These are phyloP conservation scores for Zanthoxylum bungeanum DNA, from an alignment of 345 rosid species.

Conservation along the genomic window DNA sequence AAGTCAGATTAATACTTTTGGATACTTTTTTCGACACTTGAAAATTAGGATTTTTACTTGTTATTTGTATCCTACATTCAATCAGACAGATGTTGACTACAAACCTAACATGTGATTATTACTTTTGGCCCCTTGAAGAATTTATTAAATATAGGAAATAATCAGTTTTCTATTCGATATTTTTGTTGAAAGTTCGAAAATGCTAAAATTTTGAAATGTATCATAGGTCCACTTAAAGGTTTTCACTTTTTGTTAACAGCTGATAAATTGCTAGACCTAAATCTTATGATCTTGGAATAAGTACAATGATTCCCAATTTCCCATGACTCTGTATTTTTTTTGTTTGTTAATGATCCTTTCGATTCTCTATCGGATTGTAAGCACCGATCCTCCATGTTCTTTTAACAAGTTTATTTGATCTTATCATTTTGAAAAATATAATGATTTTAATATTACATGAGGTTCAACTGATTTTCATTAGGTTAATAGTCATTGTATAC, in stretches of 20 bases:
- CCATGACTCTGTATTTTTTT: conserved; percentile 22
- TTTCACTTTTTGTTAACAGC: no score
- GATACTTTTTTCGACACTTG: no score
- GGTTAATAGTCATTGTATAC: no score
- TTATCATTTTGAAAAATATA: neutral
- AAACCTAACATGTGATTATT: conserved; percentile 21
- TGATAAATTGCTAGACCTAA: no score
- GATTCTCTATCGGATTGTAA: neutral
- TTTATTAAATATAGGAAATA: conserved; percentile 3
- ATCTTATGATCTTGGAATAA: no score
- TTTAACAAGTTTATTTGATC: neutral
- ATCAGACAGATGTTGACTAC: conserved; percentile 22
- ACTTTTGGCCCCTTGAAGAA: neutral
- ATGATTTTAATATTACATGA: neutral
- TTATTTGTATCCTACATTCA: neutral
- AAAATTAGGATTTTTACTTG: no score
- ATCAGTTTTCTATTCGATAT: no score
- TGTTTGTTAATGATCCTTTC: neutral
- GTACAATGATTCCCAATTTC: conserved; percentile 18
- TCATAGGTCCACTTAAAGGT: no score
- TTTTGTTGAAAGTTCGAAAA: no score
- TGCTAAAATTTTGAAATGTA: no score
- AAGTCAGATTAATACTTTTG: no score
- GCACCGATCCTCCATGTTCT: neutral
- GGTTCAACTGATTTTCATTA: no score